Evolutionary conservation across 306 rosid genomes (phyloP), one percentile per base, ranked within the genome.

Genomic region (Acacia acuminata): DNA sequence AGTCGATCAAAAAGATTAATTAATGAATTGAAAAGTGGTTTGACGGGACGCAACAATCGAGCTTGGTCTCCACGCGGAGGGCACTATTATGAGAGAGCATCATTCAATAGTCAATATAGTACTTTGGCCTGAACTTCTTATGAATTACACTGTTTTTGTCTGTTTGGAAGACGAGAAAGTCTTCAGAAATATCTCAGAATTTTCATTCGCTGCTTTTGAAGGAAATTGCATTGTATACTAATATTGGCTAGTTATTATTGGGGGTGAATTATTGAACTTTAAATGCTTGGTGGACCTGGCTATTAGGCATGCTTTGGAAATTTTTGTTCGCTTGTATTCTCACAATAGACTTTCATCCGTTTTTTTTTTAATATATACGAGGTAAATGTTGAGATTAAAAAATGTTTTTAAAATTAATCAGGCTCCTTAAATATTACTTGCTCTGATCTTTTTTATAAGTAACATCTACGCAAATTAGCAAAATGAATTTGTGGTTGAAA

Each of bases 21-120:
- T 5, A 66, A 20, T 56, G 5, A n/a, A n/a, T n/a, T 56, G 30
- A 36, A 67, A 36, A 32, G 24, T 16, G 11, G 71, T 7, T 67
- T 36, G 72, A 67, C 13, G 14, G 14, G 72, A 65, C 40, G 43
- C 16, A 65, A 20, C 19, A 4, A 67, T 67, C 72, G 47, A 8
- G 47, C 74, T 7, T 8, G 51, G 74, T 69, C 51, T 69, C 48
- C 74, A 40, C 50, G 74, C 74, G 74, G 74, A 69, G 32, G 74
- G 42, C 51, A 69, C 32, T 40, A 69, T 69, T 69, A 69, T 69
- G 74, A 20, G 47, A 67, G 45, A 32, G 47, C 72, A 16, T 27
- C 42, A 38, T 38, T 5, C 6, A 38, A 5, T 3, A 4, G n/a
- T 51, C 58, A 51, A 51, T 44, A 63, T 2, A 34, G 72, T 36